Evolutionary conservation across 1,139 yeast species (phyloP).

Genomic region (Pichia cactophila): DNA sequence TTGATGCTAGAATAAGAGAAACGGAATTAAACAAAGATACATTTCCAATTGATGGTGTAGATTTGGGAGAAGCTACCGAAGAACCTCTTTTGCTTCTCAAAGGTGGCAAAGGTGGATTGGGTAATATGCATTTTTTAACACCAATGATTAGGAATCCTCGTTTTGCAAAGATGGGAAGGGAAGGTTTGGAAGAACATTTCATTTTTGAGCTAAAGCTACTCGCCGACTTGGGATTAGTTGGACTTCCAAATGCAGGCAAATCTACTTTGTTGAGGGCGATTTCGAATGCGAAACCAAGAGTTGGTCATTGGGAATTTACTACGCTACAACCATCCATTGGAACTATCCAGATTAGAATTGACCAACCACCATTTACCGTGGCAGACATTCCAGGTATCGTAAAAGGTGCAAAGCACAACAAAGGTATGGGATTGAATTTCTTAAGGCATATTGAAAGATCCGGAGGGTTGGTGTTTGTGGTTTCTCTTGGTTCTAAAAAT

Average conservation of each 20-base stretch:
- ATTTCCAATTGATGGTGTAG: conserved; percentile 76
- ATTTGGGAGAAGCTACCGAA: conserved; percentile 55
- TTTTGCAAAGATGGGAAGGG: conserved; percentile 74
- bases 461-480: conserved; percentile 80
- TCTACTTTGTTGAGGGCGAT: conserved; percentile 84
- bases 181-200: conserved; percentile 58
- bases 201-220: conserved; percentile 76
- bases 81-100: conserved; percentile 62
- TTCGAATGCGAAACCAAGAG: conserved; percentile 80
- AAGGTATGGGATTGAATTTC: conserved; percentile 92
- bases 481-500: conserved; percentile 57
- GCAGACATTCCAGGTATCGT: conserved; percentile 98
- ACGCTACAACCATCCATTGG: conserved; percentile 91
- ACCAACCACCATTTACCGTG: conserved; percentile 74
- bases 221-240: conserved; percentile 91
- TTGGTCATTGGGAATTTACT: conserved; percentile 97
- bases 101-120: conserved; percentile 94
- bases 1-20: conserved; percentile 54
- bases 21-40: conserved; percentile 58
- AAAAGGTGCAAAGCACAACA: conserved; percentile 74
- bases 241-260: conserved; percentile 95
- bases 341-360: conserved; percentile 63
- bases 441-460: conserved; percentile 88
- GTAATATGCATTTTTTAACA: conserved; percentile 90
- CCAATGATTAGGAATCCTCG: conserved; percentile 80